Conservation (phyloP, 371 early-diverging fungal species). For the Rhizopus stolonifer region DNA sequence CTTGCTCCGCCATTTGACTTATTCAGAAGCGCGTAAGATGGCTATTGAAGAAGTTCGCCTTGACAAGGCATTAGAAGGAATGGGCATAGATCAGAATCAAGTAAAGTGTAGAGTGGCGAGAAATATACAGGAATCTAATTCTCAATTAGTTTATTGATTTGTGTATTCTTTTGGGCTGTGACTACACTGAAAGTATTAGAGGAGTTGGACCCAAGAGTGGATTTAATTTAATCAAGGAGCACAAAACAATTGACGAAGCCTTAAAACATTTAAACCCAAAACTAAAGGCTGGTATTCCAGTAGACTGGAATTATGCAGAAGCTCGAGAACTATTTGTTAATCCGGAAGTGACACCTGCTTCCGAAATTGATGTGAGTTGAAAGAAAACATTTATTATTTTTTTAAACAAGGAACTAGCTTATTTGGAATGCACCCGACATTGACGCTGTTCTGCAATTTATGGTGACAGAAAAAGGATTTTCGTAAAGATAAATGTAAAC, state of each 20-base stretch:
- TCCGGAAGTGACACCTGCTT: slow-evolving; percentile 78
- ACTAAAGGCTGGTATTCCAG: slow-evolving; percentile 75
- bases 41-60: slow-evolving; percentile 93
- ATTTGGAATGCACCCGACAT: slow-evolving; percentile 90
- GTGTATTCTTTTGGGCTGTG: slow-evolving; percentile 99
- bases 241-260: slow-evolving; percentile 87
- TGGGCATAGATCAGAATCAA: slow-evolving; percentile 75
- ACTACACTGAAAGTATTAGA: slow-evolving; percentile 96
- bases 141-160: slow-evolving; percentile 93
- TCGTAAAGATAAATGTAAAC: too few species aligned
- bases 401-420: slow-evolving; percentile 51
- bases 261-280: slow-evolving; percentile 73
- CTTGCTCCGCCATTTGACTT: slow-evolving; percentile 94
- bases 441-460: slow-evolving; percentile 87
- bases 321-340: slow-evolving; percentile 91
- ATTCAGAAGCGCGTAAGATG: slow-evolving; percentile 87
- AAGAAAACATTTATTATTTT: background rate
- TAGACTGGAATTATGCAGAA: slow-evolving; percentile 89
- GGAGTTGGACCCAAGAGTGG: slow-evolving; percentile 97
- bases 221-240: slow-evolving; percentile 85
- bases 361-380: slow-evolving; percentile 53
- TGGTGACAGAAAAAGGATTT: slow-evolving; percentile 96
- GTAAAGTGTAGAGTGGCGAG: slow-evolving; percentile 28
- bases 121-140: background rate
- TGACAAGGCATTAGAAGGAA: slow-evolving; percentile 81